A percentile compares a stretch with the other conserved stretches of the same genome.
phyloP scores from a whole-genome alignment of 768 basidiomycete species.

The Russula griseocarnosa region DNA sequence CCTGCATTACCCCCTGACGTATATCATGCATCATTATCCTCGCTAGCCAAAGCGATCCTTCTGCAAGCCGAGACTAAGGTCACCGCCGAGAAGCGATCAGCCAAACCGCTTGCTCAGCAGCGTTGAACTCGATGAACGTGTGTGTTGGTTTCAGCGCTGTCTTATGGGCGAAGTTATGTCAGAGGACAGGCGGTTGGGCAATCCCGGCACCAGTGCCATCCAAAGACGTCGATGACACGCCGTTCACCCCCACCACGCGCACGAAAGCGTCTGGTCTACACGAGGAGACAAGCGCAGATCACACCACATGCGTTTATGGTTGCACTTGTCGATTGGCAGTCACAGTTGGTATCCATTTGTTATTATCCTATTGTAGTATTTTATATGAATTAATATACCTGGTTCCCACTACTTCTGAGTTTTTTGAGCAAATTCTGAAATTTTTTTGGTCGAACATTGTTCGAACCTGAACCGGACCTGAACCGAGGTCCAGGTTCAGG shows the following conservation, averaged over 20 bases:
- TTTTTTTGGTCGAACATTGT: too few relatives aligned
- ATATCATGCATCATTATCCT: conserved; percentile 76
- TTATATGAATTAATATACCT: too few relatives aligned
- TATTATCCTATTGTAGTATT: too few relatives aligned
- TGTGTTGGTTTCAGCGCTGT: conserved; percentile 61
- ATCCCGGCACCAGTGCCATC: conserved; percentile 61
- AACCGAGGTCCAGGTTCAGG: too few relatives aligned
- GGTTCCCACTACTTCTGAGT: too few relatives aligned
- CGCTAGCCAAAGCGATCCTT: conserved; percentile 84
- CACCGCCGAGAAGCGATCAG: conserved; percentile 80
- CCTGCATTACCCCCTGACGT: conserved; percentile 37
- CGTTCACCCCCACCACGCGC: conserved; percentile 43
- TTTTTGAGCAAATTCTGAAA: too few relatives aligned
- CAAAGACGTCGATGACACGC: conserved; percentile 46
- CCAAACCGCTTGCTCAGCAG: conserved; percentile 71
- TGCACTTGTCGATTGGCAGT: too few relatives aligned
- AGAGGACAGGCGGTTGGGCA: conserved; percentile 86
- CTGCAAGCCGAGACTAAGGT: conserved; percentile 94
- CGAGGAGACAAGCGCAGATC: conserved; percentile 50
- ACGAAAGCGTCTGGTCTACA: conserved; percentile 58
- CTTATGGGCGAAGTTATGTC: conserved; percentile 80
- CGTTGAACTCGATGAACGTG: conserved; percentile 59
- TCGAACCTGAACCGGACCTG: too few relatives aligned
- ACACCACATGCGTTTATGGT: conserved; percentile 61
- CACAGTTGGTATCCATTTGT: too few relatives aligned